Percentiles rank a stretch among this genome's conserved stretches.
phyloP scores from a whole-genome alignment of 352 stramenopile genomes.

The Pythium guiyangense region DNA sequence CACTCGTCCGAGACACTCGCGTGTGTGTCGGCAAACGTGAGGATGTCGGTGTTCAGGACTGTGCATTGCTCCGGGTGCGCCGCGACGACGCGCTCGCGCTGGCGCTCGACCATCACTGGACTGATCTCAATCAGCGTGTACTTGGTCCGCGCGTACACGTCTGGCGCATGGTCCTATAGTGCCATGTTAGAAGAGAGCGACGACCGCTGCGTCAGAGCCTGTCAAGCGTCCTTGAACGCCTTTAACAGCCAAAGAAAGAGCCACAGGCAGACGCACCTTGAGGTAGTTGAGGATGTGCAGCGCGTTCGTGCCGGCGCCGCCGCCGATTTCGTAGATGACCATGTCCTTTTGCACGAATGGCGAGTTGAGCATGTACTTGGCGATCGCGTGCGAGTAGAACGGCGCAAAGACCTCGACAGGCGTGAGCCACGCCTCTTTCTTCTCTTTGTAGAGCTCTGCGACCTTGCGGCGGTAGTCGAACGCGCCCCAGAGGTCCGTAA shows the following conservation, averaged over 20 bases:
- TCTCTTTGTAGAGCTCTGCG: conserved; percentile 60
- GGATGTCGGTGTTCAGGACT: conserved; percentile 79
- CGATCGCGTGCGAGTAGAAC: conserved; percentile 85
- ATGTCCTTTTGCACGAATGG: conserved; percentile 48
- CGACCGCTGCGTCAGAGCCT: background rate
- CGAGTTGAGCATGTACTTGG: conserved; percentile 84
- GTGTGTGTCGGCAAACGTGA: conserved; percentile 68
- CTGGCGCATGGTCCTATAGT: conserved; percentile 40
- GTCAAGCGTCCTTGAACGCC: background rate
- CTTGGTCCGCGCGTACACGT: conserved; percentile 75
- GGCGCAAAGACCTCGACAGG: conserved; percentile 88
- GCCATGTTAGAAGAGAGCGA: too few species aligned
- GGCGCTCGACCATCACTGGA: conserved; percentile 76
- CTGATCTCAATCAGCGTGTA: conserved; percentile 91
- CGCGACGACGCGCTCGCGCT: conserved; percentile 51
- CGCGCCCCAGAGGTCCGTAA: conserved; percentile 70
- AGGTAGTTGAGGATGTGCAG: conserved; percentile 89
- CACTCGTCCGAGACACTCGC: conserved; percentile 42
- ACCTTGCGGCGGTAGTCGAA: conserved; percentile 66
- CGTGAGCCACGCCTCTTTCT: conserved; percentile 84
- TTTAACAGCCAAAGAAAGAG: background rate
- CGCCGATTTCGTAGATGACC: conserved; percentile 85
- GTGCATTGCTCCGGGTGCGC: conserved; percentile 60
- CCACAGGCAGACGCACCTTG: conserved; percentile 14
- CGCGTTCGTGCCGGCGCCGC: conserved; percentile 86